Evolutionary conservation across 805 yeast species (phyloP).

Genomic region (Isabelozyma pseudorhagii): DNA sequence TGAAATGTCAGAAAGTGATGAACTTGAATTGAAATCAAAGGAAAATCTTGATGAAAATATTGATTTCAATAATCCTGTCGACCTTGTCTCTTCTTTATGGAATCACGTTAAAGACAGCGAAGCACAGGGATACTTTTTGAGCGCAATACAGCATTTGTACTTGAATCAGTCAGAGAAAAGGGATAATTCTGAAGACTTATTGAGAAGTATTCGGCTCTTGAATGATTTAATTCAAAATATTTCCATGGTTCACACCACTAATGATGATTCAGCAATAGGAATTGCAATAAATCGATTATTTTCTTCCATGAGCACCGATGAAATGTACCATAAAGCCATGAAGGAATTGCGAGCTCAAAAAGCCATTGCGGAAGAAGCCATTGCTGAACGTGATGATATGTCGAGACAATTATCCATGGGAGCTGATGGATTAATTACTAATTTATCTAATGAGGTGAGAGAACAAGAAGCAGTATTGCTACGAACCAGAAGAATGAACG

Average conservation of each 20-base stretch:
- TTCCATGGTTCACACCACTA: slow-evolving; percentile 49
- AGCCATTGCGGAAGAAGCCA: slow-evolving; percentile 50
- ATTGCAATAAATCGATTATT: slow-evolving; percentile 72
- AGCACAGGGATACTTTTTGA: slow-evolving; percentile 55
- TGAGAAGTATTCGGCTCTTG: slow-evolving; percentile 57
- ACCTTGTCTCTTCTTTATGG: slow-evolving; percentile 60
- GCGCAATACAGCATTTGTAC: slow-evolving; percentile 66
- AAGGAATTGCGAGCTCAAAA: slow-evolving; percentile 52
- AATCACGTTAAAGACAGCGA: slow-evolving; percentile 53
- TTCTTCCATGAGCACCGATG: slow-evolving; percentile 78
- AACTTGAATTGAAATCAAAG: slow-evolving; percentile 37
- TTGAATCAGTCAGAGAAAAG: slow-evolving; percentile 51
- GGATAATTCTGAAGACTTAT: slow-evolving; percentile 41
- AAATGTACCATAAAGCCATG: slow-evolving; percentile 71
- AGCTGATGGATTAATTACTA: slow-evolving; percentile 67
- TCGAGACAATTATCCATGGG: slow-evolving; percentile 69
- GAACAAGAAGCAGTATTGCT: slow-evolving; percentile 61
- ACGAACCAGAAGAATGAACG: slow-evolving; percentile 59
- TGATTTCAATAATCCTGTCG: slow-evolving; percentile 70
- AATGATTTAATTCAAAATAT: slow-evolving; percentile 65
- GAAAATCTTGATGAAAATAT: slow-evolving; percentile 39
- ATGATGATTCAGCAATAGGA: slow-evolving; percentile 53
- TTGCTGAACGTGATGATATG: slow-evolving; percentile 60
- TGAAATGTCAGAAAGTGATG: slow-evolving; percentile 55
- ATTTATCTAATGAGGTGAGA: slow-evolving; percentile 55